phyloP scores from a whole-genome alignment of 2,329 filamentous ascomycete genomes.

The Cladosporium sp. region DNA sequence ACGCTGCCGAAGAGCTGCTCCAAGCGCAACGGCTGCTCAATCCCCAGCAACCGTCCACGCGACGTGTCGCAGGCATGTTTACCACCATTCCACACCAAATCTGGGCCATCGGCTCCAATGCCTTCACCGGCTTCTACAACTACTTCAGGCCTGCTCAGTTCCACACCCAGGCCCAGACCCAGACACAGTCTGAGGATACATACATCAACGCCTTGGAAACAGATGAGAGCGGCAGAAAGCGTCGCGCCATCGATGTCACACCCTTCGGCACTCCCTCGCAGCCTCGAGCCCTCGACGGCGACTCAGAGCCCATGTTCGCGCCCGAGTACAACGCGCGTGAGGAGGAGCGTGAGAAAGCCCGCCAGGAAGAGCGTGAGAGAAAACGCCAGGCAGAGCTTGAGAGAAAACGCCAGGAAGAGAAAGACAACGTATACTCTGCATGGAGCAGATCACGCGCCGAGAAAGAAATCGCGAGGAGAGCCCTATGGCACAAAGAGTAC shows the following conservation, averaged over 20 bases:
- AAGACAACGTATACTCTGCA: not conserved
- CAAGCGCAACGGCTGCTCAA: constrained; percentile 1
- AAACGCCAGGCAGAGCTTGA: not conserved
- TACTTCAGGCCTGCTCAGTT: not conserved
- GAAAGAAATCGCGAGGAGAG: not conserved
- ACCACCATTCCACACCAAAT: constrained; percentile 5
- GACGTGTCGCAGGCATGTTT: constrained; percentile 13
- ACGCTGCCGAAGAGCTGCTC: not conserved
- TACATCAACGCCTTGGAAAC: constrained; percentile 11
- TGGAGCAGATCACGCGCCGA: not conserved
- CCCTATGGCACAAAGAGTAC: constrained; percentile 2
- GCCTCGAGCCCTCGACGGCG: not conserved
- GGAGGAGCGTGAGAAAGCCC: not conserved
- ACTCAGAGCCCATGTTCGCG: not conserved
- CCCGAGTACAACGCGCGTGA: not conserved
- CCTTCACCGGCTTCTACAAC: constrained; percentile 4
- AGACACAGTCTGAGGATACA: not conserved
- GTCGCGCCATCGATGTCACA: constrained; percentile 19
- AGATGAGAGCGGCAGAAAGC: constrained; percentile 21
- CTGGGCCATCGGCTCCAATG: constrained; percentile 2
- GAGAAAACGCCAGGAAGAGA: not conserved
- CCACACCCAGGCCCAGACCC: not conserved
- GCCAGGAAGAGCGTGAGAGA: not conserved
- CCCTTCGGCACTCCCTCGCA: not conserved
- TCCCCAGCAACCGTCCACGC: constrained; percentile 5